Evolutionary conservation across 371 early-diverging fungal species (phyloP), one percentile per base, ranked within the genome.

Genomic region (Vavraia culicis): DNA sequence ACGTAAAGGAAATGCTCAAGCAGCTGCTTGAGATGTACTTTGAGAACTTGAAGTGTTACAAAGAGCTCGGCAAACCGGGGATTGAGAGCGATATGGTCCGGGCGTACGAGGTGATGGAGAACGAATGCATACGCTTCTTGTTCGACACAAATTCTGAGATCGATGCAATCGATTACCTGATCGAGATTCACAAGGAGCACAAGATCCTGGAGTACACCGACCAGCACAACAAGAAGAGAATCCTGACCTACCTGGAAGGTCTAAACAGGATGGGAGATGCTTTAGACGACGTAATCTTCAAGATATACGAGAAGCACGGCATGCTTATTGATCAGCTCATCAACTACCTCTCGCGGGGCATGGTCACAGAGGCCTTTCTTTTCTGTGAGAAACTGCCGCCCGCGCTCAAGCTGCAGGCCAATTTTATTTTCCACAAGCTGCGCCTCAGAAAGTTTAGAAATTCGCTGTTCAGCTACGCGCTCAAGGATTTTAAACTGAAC

Each of bases 121-220:
- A 31, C n/a, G 32, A 49, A 1, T 58, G 65, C 40, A 20, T 46
- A 20, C 35, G 41, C 16, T 69, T 64, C 56, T 48, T 69, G 2
- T 62, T 69, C 46, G 39, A 46, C 20, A 59, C 62, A 46, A 67
- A 69, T 54, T 44, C 42, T 1, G 70, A 69, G 45, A 52, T 52
- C 41, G 70, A 69, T 32, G 67, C 63, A 14, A 60, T 69, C 41
- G 70, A 69, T 55, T 60, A 65, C 45, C 32, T 67, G 5, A 4
- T 63, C n/a, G 70, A 69, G 41, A 53, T 67, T 8, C 49, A 62
- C 8, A 7, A 42, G 32, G 32, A 62, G 4, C 39, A 55, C 7
- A 9, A n/a, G 16, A 40, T 69, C 11, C 13, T 55, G n/a, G 22
- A 58, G 1, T 59, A 46, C 45, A 56, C 59, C 14, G 68, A 69